These are phyloP conservation scores for Sporisorium iseilematis-ciliati DNA, from an alignment of 1,284 basidiomycete species.

Conservation along the genomic window DNA sequence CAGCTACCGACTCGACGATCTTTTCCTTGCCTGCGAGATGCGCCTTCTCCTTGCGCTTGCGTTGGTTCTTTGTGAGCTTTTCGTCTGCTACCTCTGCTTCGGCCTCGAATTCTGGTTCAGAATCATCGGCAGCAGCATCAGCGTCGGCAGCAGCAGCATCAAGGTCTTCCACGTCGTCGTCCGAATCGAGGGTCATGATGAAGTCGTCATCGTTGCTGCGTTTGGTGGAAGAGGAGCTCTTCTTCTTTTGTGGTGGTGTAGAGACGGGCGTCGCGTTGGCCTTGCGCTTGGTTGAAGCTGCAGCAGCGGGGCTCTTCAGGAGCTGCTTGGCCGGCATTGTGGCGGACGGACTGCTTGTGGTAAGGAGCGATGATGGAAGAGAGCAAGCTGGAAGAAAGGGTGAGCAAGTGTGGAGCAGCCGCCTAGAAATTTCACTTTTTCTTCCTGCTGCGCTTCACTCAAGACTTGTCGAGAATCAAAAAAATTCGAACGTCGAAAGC, in stretches of 20 bases:
- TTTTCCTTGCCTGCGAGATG: slow-evolving; percentile 62
- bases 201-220: slow-evolving; percentile 55
- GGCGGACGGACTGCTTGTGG: background rate
- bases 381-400: background rate
- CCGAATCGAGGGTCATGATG: slow-evolving; percentile 68
- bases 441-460: background rate
- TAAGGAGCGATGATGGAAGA: background rate
- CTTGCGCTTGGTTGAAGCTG: slow-evolving; percentile 36
- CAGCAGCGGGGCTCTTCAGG: slow-evolving; percentile 16
- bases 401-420: background rate
- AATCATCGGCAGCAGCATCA: slow-evolving; percentile 1
- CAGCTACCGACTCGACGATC: slow-evolving; percentile 51
- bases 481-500: background rate
- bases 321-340: slow-evolving; percentile 27
- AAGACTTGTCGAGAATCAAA: slow-evolving; percentile 1
- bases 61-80: slow-evolving; percentile 47
- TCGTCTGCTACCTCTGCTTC: slow-evolving; percentile 18
- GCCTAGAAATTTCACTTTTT: background rate
- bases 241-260: slow-evolving; percentile 29
- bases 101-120: slow-evolving; percentile 26
- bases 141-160: slow-evolving; percentile 20
- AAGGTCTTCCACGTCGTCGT: slow-evolving; percentile 57
- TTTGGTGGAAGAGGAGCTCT: slow-evolving; percentile 4
- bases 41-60: slow-evolving; percentile 52
- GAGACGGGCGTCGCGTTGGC: slow-evolving; percentile 15